phyloP scores from a whole-genome alignment of 352 stramenopile species.

The Globisporangium paroecandrum region DNA sequence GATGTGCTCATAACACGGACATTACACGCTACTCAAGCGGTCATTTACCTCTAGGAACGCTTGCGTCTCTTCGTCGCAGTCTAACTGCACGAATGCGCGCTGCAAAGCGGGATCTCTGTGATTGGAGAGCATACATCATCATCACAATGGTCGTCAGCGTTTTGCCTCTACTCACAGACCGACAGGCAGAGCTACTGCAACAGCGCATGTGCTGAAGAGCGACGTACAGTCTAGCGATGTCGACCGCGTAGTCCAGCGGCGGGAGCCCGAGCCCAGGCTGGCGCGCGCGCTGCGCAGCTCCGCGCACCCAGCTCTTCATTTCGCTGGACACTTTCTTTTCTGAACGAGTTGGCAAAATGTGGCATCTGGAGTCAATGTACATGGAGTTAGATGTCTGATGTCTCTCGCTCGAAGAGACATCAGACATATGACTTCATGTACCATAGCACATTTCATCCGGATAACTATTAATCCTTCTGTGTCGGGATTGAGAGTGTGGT shows the following conservation, averaged over 20 bases:
- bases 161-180: background rate
- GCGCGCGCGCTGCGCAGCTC: slow-evolving; percentile 47
- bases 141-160: background rate
- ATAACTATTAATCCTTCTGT: too few species aligned
- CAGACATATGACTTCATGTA: background rate
- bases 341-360: background rate
- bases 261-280: slow-evolving; percentile 47
- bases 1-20: too few species aligned
- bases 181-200: background rate
- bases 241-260: slow-evolving; percentile 59
- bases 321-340: background rate
- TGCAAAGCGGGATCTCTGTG: slow-evolving; percentile 54
- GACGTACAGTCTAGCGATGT: slow-evolving; percentile 43
- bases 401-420: background rate
- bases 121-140: background rate
- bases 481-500: too few species aligned
- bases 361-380: background rate
- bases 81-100: slow-evolving; percentile 60
- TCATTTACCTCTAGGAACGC: slow-evolving; percentile 57
- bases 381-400: background rate
- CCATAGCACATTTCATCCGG: too few species aligned
- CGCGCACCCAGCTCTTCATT: slow-evolving; percentile 82
- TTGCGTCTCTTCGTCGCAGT: slow-evolving; percentile 75
- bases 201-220: background rate
- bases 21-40: too few species aligned